Evolutionary conservation across 306 rosid genomes (phyloP).

Genomic region (Medicago arabica): DNA sequence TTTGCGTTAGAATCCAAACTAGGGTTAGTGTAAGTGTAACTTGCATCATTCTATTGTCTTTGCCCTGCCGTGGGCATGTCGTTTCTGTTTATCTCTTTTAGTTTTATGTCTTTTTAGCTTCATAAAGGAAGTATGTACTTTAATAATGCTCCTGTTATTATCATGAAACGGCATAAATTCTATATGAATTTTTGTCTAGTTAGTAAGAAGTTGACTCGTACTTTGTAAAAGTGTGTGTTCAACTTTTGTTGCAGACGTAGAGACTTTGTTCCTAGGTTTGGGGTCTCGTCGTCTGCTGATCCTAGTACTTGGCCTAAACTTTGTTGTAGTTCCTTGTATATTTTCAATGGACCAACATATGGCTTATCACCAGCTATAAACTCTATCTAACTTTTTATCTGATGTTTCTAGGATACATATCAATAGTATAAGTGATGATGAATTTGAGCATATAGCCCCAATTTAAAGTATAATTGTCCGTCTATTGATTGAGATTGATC

Average conservation of each 20-base stretch:
- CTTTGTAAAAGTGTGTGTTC: too few species aligned
- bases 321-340: neutral
- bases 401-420: neutral
- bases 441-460: neutral
- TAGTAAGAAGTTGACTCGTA: too few species aligned
- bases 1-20: slow-evolving; percentile 20
- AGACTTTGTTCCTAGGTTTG: too few species aligned
- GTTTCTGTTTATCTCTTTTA: neutral
- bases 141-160: neutral
- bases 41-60: slow-evolving; percentile 17
- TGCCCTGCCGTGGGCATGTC: slow-evolving; percentile 5
- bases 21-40: neutral
- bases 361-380: neutral
- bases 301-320: too few species aligned
- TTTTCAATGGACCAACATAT: neutral
- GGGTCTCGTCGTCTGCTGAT: too few species aligned
- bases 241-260: too few species aligned
- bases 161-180: neutral
- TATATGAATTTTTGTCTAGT: neutral
- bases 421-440: neutral
- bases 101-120: neutral
- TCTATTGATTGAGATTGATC: neutral
- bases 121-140: neutral
- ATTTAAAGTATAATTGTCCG: neutral
- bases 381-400: neutral